phyloP scores from a whole-genome alignment of 257 asterid species.

The Sherardia arvensis region DNA sequence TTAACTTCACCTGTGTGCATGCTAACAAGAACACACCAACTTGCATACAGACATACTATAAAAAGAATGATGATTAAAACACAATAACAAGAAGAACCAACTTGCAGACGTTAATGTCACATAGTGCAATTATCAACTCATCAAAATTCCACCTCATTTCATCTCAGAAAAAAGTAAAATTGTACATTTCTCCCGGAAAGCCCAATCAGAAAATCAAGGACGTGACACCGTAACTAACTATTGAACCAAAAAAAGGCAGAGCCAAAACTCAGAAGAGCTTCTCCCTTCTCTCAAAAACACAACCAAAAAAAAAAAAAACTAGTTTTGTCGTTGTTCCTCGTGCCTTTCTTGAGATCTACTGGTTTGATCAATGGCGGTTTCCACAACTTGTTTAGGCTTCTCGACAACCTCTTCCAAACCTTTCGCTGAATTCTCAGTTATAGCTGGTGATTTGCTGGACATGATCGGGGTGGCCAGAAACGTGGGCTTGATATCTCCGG shows the following conservation, averaged over 20 bases:
- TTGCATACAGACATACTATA: too few relatives aligned
- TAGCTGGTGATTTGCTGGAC: slow-evolving; percentile 14
- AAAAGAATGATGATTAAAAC: too few relatives aligned
- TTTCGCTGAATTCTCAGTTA: slow-evolving; percentile 2
- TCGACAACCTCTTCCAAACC: neutral
- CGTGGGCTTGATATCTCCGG: slow-evolving; percentile 52
- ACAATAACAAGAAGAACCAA: neutral
- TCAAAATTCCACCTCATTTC: slow-evolving; percentile 2
- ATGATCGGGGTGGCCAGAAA: slow-evolving; percentile 43
- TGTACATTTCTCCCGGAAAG: slow-evolving; percentile 12
- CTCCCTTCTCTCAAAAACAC: slow-evolving; percentile 1
- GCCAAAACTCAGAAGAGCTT: neutral
- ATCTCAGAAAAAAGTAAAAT: slow-evolving; percentile 8
- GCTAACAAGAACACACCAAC: too few relatives aligned
- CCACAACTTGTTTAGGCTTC: slow-evolving; percentile 8
- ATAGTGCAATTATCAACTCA: neutral
- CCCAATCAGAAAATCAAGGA: neutral
- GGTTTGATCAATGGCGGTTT: slow-evolving; percentile 12
- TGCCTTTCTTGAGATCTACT: slow-evolving; percentile 9
- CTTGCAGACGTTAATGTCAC: neutral
- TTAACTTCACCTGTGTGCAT: too few relatives aligned
- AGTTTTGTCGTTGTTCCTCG: slow-evolving; percentile 24
- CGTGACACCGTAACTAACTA: neutral
- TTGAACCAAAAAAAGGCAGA: neutral
- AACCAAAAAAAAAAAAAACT: neutral